These are phyloP conservation scores for Pichia norvegensis DNA, from an alignment of 1,139 yeast species.

Conservation along the genomic window DNA sequence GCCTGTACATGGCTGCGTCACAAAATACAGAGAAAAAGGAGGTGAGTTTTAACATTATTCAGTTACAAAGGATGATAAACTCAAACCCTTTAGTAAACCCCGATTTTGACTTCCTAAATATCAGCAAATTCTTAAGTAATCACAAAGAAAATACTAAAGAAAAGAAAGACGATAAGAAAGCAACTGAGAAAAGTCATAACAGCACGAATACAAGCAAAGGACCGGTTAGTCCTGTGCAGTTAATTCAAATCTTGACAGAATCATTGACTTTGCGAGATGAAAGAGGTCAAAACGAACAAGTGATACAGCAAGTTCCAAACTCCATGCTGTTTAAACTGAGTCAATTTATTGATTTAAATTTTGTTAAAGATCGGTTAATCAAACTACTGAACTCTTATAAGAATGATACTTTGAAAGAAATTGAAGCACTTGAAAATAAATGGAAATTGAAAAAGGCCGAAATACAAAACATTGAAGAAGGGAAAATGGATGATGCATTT, in stretches of 20 bases:
- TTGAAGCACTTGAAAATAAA: slow-evolving; percentile 23
- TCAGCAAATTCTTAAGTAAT: slow-evolving; percentile 18
- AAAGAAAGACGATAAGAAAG: background rate
- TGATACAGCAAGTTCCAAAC: slow-evolving; percentile 27
- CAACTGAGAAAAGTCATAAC: background rate
- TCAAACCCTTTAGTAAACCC: slow-evolving; percentile 29
- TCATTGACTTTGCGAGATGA: slow-evolving; percentile 25
- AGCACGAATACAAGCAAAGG: slow-evolving; percentile 2
- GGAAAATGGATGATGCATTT: slow-evolving; percentile 25
- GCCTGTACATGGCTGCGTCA: slow-evolving; percentile 26
- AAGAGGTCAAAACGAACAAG: slow-evolving; percentile 23
- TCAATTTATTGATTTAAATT: slow-evolving; percentile 22
- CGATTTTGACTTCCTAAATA: slow-evolving; percentile 27
- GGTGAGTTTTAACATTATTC: slow-evolving; percentile 28
- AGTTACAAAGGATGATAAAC: slow-evolving; percentile 29
- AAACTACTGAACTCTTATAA: slow-evolving; percentile 27
- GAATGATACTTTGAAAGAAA: slow-evolving; percentile 26
- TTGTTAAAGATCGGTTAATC: slow-evolving; percentile 28
- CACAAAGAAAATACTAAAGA: background rate
- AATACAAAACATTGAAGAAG: slow-evolving; percentile 26
- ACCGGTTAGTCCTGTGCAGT: slow-evolving; percentile 23
- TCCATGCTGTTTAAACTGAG: slow-evolving; percentile 27
- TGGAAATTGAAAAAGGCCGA: slow-evolving; percentile 24
- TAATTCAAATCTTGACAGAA: slow-evolving; percentile 29
- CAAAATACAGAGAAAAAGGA: slow-evolving; percentile 26